Evolutionary conservation across 106 monocot species (phyloP).

Genomic region (Dendrobium chrysotoxum): DNA sequence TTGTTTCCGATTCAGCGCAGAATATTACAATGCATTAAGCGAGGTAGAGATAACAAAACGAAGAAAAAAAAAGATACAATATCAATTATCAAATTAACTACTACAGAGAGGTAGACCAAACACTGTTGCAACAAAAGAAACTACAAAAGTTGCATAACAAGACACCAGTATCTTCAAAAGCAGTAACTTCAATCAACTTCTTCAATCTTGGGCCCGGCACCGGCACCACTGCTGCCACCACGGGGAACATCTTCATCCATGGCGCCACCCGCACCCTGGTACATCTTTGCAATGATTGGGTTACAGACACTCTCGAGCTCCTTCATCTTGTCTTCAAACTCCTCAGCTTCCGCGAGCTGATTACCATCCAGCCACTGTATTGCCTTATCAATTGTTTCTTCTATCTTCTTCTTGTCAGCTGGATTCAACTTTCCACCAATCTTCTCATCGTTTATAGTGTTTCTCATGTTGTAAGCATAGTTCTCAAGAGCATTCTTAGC

Average conservation of each 20-base stretch:
- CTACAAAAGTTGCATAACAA: not conserved
- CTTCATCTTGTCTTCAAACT: conserved; percentile 37
- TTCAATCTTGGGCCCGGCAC: conserved; percentile 22
- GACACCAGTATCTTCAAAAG: not conserved
- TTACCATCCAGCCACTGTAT: conserved; percentile 31
- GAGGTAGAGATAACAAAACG: too few species aligned
- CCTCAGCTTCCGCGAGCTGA: conserved; percentile 24
- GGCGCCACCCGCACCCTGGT: conserved; percentile 19
- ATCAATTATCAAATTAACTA: too few species aligned
- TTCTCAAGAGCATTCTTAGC: conserved; percentile 23
- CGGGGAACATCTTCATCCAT: conserved; percentile 10
- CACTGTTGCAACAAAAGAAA: not conserved
- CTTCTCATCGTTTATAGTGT: conserved; percentile 30
- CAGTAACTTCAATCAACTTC: conserved; percentile 20
- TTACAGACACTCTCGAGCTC: conserved; percentile 28
- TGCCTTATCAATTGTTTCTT: conserved; percentile 24
- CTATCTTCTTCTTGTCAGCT: conserved; percentile 26
- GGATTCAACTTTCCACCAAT: conserved; percentile 16
- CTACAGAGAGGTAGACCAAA: too few species aligned
- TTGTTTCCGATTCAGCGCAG: too few species aligned
- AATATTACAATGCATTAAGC: too few species aligned
- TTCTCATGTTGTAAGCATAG: conserved; percentile 27
- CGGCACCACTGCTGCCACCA: not conserved
- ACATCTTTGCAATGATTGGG: conserved; percentile 29
- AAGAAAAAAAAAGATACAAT: too few species aligned